Conservation (phyloP, 345 rosid species). For the Trapa bicornis region DNA sequence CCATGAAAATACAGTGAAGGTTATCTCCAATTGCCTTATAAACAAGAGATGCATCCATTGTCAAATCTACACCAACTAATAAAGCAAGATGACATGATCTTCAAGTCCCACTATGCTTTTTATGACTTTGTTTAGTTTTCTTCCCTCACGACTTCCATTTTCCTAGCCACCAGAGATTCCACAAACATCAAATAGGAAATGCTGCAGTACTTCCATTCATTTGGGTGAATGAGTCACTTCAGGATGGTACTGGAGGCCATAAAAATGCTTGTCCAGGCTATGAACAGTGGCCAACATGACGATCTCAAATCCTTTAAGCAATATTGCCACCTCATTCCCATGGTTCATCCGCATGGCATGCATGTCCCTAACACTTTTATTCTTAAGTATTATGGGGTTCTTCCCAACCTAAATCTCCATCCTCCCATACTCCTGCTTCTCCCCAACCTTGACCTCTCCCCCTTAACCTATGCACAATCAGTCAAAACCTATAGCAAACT, state of each 20-base stretch:
- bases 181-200: conserved; percentile 67
- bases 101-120: conserved; percentile 49
- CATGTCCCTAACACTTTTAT: conserved; percentile 43
- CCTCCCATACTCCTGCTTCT: conserved; percentile 81
- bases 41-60: conserved; percentile 95
- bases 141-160: conserved; percentile 75
- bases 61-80: conserved; percentile 93
- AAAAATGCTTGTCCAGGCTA: conserved; percentile 46
- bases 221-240: conserved; percentile 92
- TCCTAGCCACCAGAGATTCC: conserved; percentile 67
- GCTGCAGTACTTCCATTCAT: conserved; percentile 73
- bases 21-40: conserved; percentile 88
- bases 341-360: conserved; percentile 97
- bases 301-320: conserved; percentile 69
- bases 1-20: conserved; percentile 92
- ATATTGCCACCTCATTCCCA: conserved; percentile 63
- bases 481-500: conserved; percentile 72
- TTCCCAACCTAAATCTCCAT: conserved; percentile 72
- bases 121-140: conserved; percentile 65
- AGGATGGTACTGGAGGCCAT: conserved; percentile 87
- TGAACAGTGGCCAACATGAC: conserved; percentile 74
- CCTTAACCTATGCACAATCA: conserved; percentile 63
- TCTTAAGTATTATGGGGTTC: conserved; percentile 43
- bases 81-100: conserved; percentile 83
- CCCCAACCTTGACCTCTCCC: conserved; percentile 61